Evolutionary conservation across 805 yeast genomes (phyloP).

Genomic region (Pichia rugopelliculosa): DNA sequence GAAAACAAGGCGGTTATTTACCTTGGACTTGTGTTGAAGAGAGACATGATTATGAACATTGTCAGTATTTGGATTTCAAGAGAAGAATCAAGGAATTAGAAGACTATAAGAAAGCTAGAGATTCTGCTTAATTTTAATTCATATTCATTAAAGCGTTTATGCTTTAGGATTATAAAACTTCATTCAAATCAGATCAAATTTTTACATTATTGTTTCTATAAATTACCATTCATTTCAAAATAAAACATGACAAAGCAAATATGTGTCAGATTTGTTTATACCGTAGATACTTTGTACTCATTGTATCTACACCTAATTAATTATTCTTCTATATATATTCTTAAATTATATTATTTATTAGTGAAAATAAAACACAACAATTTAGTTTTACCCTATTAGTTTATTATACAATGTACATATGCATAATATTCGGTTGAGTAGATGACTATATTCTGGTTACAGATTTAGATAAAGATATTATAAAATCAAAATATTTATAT

Average conservation of each 20-base stretch:
- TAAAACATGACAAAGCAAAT: not conserved
- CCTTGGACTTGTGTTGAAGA: slow-evolving; percentile 74
- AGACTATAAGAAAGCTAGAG: slow-evolving; percentile 39
- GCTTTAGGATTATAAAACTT: not conserved
- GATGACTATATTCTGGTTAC: too few relatives aligned
- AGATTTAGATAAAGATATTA: too few relatives aligned
- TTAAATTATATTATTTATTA: not conserved
- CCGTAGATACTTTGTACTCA: not conserved
- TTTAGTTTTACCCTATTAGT: not conserved
- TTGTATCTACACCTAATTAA: not conserved
- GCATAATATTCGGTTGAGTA: too few relatives aligned
- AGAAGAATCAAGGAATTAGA: slow-evolving; percentile 72
- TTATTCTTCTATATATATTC: not conserved
- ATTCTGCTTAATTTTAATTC: slow-evolving; percentile 8
- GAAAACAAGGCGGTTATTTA: slow-evolving; percentile 46
- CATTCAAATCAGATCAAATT: not conserved
- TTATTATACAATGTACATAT: not conserved
- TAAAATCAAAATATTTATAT: not conserved
- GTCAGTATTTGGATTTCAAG: slow-evolving; percentile 74
- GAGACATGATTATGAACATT: slow-evolving; percentile 77
- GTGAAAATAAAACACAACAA: not conserved
- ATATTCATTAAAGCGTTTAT: not conserved
- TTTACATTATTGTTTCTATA: not conserved
- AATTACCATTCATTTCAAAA: not conserved
- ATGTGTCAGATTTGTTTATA: not conserved